Base-by-base conservation (phyloP, 257 asterid species). In the Solanum piurae region DNA sequence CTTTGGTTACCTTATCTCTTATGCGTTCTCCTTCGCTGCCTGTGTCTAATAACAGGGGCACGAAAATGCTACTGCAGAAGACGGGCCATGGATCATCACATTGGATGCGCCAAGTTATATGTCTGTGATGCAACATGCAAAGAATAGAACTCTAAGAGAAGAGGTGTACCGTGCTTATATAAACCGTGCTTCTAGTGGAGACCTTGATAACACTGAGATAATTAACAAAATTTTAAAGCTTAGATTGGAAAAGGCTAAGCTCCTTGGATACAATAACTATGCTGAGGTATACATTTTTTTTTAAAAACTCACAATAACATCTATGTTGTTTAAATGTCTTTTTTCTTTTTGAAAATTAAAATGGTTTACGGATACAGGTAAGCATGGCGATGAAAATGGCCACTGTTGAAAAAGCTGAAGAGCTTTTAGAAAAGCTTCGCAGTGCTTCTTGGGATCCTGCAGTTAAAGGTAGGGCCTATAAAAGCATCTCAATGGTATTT, bases 331-430 rank as follows among this genome's bases (percentile, higher is more conserved):
- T 46, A 80, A 46, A 29, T 80, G 52, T 46, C 42, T 29, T 49
- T 49, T 76, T 44, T 49, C 42, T 18, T 80, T 80, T 29, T 80
- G 85, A 80, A 80, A 37, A 80, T 46, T 49, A 49, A 27, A 80
- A 80, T 80, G 38, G 68, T 49, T 44, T 80, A 46, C 7, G 42
- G 89, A 49, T 79, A 79, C 91, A 97, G 99, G 95, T 97, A 66
- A 97, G 99, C 91, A 97, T 95, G 99, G 96, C 98, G 52, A 91
- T 93, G 89, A 97, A 97, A 93, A 97, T 97, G 99, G 99, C 99
- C 33, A 97, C 98, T 85, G 94, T 93, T 87, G 94, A 93, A 42
- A 94, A 95, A 91, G 99, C 97, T 58, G 94, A 88, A 91, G 98
- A 95, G 89, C 98, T 97, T 88, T 96, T 97, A 86, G 98, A 97